phyloP scores from a whole-genome alignment of 208 protist species.

The Leishmania tropica region DNA sequence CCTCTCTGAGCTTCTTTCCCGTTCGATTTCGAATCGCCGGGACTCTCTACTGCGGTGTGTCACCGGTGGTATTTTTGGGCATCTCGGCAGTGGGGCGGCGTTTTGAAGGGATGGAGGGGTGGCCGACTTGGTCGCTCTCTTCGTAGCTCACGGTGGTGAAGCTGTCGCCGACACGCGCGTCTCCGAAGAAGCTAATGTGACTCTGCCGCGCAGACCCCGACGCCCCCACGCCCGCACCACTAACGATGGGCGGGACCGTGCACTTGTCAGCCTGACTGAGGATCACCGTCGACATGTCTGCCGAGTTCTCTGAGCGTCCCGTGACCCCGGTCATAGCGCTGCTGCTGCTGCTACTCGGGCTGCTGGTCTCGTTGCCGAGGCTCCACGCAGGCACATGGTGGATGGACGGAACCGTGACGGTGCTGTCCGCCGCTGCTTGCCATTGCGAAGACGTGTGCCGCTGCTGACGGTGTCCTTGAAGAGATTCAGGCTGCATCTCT shows the following conservation, averaged over 20 bases:
- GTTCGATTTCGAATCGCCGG: too few species aligned
- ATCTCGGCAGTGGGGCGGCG: slow-evolving; percentile 7
- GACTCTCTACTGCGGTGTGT: neutral
- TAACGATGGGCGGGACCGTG: neutral
- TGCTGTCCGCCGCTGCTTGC: neutral
- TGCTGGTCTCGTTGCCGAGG: neutral
- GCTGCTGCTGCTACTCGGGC: neutral
- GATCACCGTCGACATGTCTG: neutral
- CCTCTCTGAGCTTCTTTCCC: neutral
- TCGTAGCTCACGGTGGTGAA: neutral
- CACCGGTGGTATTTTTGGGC: neutral
- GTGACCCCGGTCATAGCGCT: neutral
- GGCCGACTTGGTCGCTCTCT: neutral
- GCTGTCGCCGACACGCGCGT: neutral
- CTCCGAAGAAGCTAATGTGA: neutral
- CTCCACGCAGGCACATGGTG: neutral
- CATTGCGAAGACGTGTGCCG: slow-evolving; percentile 8
- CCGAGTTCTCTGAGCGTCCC: neutral
- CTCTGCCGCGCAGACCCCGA: neutral
- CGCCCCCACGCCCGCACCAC: neutral
- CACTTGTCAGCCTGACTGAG: neutral
- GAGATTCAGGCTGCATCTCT: neutral
- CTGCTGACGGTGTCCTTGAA: neutral
- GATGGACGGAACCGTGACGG: neutral
- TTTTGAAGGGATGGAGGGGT: neutral